These are phyloP conservation scores for Lachancea sp. DNA, from an alignment of 805 yeast genomes.

Conservation along the genomic window DNA sequence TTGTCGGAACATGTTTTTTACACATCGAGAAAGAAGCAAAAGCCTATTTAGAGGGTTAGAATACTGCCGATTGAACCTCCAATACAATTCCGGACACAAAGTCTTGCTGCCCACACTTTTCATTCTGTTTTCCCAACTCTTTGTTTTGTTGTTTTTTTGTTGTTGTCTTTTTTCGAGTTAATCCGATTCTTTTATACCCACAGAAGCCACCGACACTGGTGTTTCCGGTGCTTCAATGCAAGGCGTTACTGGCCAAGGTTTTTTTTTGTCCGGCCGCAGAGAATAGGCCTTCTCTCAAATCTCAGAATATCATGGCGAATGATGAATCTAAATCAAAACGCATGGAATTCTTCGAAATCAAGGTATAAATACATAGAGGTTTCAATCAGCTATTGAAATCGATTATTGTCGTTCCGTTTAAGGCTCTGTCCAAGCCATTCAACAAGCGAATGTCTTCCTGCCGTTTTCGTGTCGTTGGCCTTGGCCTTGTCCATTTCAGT, in stretches of 20 bases:
- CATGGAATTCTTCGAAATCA: background rate
- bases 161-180: background rate
- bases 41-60: too few species aligned
- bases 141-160: background rate
- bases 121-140: background rate
- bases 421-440: background rate
- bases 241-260: background rate
- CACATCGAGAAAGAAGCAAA: too few species aligned
- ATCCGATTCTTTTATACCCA: background rate
- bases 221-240: background rate
- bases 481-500: too few species aligned
- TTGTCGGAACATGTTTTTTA: too few species aligned
- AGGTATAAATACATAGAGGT: slow-evolving; percentile 2
- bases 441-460: too few species aligned
- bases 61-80: too few species aligned
- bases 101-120: too few species aligned
- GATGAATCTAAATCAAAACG: too few species aligned
- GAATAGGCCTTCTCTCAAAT: background rate
- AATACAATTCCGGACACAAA: too few species aligned
- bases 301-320: too few species aligned
- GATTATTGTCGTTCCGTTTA: background rate
- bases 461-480: too few species aligned
- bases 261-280: background rate
- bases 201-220: background rate
- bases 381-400: too few species aligned